Percentiles rank a stretch among this genome's conserved stretches.
Evolutionary conservation across 768 basidiomycete species (phyloP).

Genomic region (Macrolepiota fuliginosa): DNA sequence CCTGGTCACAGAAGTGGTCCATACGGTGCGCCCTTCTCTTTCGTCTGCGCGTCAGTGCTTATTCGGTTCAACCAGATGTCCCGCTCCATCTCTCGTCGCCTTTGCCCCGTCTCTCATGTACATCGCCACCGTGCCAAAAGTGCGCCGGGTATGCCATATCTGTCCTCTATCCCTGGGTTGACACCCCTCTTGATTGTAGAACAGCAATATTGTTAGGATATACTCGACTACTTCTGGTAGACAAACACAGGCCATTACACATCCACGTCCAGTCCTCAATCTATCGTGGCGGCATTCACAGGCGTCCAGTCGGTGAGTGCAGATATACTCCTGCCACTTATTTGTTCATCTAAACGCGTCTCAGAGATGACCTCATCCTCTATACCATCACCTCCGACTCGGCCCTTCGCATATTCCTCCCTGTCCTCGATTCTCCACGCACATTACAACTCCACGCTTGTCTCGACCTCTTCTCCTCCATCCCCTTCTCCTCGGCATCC

Average conservation of each 20-base stretch:
- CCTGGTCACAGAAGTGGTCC: constrained; percentile 82
- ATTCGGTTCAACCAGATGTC: constrained; percentile 4
- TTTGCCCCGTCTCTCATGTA: constrained; percentile 79
- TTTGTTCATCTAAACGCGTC: background rate
- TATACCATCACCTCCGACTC: constrained; percentile 85
- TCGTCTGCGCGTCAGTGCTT: background rate
- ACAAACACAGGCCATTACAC: constrained; percentile 64
- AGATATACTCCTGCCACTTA: background rate
- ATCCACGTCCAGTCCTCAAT: constrained; percentile 71
- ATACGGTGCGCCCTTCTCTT: constrained; percentile 41
- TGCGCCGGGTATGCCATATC: constrained; percentile 27
- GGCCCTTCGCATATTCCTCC: constrained; percentile 80
- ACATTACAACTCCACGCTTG: constrained; percentile 83
- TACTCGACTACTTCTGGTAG: constrained; percentile 74
- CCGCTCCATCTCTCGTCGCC: constrained; percentile 32
- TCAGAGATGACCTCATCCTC: constrained; percentile 72
- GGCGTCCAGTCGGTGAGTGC: constrained; percentile 54
- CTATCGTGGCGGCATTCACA: constrained; percentile 73
- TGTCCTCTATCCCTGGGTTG: background rate
- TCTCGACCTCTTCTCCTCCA: constrained; percentile 67
- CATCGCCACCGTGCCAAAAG: constrained; percentile 63
- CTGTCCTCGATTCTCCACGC: constrained; percentile 84
- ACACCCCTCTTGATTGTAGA: constrained; percentile 30
- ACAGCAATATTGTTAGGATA: constrained; percentile 56
- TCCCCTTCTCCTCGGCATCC: constrained; percentile 37